phyloP scores from a whole-genome alignment of 257 asterid genomes.

The Salvia rosmarinus region DNA sequence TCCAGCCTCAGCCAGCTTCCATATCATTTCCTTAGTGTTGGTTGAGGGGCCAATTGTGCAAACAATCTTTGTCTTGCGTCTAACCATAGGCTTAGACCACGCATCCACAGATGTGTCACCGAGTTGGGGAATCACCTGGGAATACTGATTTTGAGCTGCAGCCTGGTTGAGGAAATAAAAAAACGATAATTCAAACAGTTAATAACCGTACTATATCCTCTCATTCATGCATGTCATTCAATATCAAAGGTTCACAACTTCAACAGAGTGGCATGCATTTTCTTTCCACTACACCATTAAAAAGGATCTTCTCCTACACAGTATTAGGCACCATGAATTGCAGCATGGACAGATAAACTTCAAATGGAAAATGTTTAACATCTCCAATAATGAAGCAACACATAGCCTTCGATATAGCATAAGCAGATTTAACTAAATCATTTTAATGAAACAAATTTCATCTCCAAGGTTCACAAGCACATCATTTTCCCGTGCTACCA shows the following conservation, averaged over 20 bases:
- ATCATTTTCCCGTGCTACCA: background rate
- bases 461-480: conserved; percentile 22
- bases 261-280: background rate
- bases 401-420: background rate
- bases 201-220: background rate
- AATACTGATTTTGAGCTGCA: conserved; percentile 55
- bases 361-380: background rate
- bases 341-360: background rate
- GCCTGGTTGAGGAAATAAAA: conserved; percentile 46
- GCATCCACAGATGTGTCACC: conserved; percentile 58
- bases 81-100: conserved; percentile 80
- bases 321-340: conserved; percentile 1
- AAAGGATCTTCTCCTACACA: background rate
- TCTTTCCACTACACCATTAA: conserved; percentile 5
- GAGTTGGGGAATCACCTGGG: conserved; percentile 60
- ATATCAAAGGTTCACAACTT: background rate
- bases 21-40: conserved; percentile 86
- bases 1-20: conserved; percentile 99
- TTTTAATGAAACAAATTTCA: background rate
- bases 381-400: background rate
- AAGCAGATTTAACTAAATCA: background rate
- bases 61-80: conserved; percentile 95
- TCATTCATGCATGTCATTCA: conserved; percentile 1
- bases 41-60: conserved; percentile 99
- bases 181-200: conserved; percentile 10